Conservation (phyloP, 2,329 filamentous ascomycete genomes). For the Lachnellula suecica region DNA sequence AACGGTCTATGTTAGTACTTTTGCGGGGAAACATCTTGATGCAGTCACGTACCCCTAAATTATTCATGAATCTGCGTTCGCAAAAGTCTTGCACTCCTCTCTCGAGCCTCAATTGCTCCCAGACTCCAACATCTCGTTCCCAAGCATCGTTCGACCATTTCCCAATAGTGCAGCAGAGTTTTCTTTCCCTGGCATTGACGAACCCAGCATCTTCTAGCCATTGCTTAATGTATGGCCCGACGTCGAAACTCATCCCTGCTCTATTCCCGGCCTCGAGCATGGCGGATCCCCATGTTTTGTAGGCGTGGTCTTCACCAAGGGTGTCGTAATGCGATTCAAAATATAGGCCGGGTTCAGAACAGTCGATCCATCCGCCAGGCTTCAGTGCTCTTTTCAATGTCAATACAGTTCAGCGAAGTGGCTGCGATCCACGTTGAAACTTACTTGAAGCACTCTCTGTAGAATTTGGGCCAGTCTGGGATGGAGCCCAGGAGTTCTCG, state of each 20-base stretch:
- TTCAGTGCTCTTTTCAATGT: constrained; percentile 9
- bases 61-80: constrained; percentile 16
- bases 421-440: not conserved
- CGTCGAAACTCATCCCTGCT: constrained; percentile 17
- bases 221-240: constrained; percentile 26
- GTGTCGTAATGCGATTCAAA: constrained; percentile 12
- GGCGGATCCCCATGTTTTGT: constrained; percentile 14
- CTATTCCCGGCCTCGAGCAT: constrained; percentile 17
- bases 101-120: constrained; percentile 15
- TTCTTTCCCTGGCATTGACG: constrained; percentile 38
- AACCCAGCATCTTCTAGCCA: constrained; percentile 39
- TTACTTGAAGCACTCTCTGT: constrained; percentile 12
- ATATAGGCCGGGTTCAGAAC: constrained; percentile 15
- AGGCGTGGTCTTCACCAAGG: constrained; percentile 9
- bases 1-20: too few relatives aligned
- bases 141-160: constrained; percentile 44
- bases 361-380: constrained; percentile 20
- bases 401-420: not conserved
- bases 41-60: too few relatives aligned
- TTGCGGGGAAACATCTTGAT: too few relatives aligned
- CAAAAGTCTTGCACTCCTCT: constrained; percentile 16
- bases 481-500: constrained; percentile 21
- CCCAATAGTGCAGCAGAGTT: constrained; percentile 43
- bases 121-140: constrained; percentile 14
- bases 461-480: constrained; percentile 14